Base-by-base conservation (phyloP, 2,329 filamentous ascomycete genomes). In the Neonectria neomacrospora region DNA sequence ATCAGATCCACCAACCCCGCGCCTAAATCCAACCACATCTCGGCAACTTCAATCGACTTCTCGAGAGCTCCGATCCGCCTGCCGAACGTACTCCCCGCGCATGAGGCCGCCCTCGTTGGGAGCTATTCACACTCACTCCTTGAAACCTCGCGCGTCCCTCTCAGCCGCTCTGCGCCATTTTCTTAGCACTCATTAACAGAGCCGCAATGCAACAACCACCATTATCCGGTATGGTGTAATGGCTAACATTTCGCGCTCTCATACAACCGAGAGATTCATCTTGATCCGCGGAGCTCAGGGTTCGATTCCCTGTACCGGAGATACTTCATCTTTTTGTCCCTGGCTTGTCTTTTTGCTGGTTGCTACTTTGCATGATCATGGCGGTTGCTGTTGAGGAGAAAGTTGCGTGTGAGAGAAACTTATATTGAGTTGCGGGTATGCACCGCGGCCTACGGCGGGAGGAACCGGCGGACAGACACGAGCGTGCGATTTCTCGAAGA, bases 191-290 rank as follows among this genome's bases (percentile, higher is more conserved):
- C 23, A 4, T 42, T 54, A 41, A 11, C 22, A 20, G 30, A 11
- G 14, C 37, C 12, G 22, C 51, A n/a, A 16, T 28, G 12, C 57
- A 60, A 53, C 57, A 42, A 57, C 47, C 54, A 58, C 48, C 56
- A 54, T 75, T 9, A 34, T 34, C 73, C 73, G 73, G 73, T 74
- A 74, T 75, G 73, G 73, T 75, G 73, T 75, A 75, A 72, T 75
- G 73, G 73, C 72, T 72, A 75, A 75, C 73, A 75, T 75, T 75
- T 75, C 72, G 70, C 73, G 73, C 73, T 75, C 73, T 75, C 73
- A 74, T 55, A 66, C n/a, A 70, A 63, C 30, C 69, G 66, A 69
- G 69, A 52, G 69, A 68, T 52, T 20, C n/a, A n/a, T 10, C n/a
- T 34, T 54, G 42, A 32, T 44, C 60, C 60, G 60, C 60, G 60